phyloP scores from a whole-genome alignment of 2,329 filamentous ascomycete species.

The Aspergillus sp. region DNA sequence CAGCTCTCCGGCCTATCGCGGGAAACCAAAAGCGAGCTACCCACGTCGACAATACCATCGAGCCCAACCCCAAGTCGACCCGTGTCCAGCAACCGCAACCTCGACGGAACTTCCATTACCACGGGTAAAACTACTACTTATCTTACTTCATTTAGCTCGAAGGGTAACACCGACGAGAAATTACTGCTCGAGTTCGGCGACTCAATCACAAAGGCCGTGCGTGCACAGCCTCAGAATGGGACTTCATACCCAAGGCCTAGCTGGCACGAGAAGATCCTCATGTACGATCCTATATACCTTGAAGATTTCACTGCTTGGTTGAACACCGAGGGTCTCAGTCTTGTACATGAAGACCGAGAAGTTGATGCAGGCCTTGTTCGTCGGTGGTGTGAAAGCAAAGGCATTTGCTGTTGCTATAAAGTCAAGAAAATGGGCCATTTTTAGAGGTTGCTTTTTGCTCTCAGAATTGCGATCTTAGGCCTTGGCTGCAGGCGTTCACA shows the following conservation, averaged over 20 bases:
- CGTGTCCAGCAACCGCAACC: background rate
- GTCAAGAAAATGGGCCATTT: constrained; percentile 5
- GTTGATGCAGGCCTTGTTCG: constrained; percentile 71
- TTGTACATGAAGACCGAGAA: constrained; percentile 68
- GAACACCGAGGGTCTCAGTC: constrained; percentile 70
- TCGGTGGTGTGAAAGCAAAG: constrained; percentile 86
- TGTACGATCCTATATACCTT: constrained; percentile 88
- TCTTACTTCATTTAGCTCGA: background rate
- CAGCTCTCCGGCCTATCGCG: constrained; percentile 29
- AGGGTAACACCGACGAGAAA: constrained; percentile 21
- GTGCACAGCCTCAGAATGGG: constrained; percentile 48
- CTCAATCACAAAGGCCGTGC: constrained; percentile 55
- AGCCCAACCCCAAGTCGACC: constrained; percentile 17
- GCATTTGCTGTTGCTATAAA: constrained; percentile 75
- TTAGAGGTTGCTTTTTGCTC: constrained; percentile 1
- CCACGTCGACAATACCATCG: constrained; percentile 17
- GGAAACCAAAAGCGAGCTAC: constrained; percentile 14
- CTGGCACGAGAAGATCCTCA: constrained; percentile 91
- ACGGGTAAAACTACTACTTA: background rate
- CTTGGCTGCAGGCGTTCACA: background rate
- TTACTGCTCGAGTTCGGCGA: constrained; percentile 46
- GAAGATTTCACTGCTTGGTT: constrained; percentile 86
- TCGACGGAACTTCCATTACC: background rate
- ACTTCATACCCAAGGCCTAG: constrained; percentile 51
- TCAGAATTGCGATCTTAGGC: constrained; percentile 11